phyloP scores from a whole-genome alignment of 495 filamentous ascomycete genomes.

The Annulohypoxylon bovei region DNA sequence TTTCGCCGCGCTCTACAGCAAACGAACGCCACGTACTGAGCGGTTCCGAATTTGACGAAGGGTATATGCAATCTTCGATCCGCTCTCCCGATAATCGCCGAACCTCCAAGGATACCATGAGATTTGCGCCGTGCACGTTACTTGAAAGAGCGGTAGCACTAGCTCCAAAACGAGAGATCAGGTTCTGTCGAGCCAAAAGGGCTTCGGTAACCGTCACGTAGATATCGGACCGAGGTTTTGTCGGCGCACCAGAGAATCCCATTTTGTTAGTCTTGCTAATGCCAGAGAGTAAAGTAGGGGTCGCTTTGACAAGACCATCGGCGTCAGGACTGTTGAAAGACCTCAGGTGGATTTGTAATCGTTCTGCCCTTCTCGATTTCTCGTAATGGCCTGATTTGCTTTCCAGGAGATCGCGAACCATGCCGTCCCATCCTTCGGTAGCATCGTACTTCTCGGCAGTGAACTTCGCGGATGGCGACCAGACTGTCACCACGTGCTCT shows the following conservation, averaged over 20 bases:
- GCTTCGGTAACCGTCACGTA: conserved; percentile 87
- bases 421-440: conserved; percentile 75
- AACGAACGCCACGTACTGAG: conserved; percentile 88
- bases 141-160: conserved; percentile 76
- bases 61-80: conserved; percentile 86
- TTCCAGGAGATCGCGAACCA: conserved; percentile 78
- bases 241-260: conserved; percentile 94
- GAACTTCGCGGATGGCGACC: conserved; percentile 66
- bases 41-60: conserved; percentile 78
- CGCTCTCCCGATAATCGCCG: conserved; percentile 78
- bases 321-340: conserved; percentile 80
- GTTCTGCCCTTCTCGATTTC: conserved; percentile 73
- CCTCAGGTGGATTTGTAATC: conserved; percentile 78
- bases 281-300: conserved; percentile 86
- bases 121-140: conserved; percentile 70
- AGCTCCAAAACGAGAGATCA: conserved; percentile 80
- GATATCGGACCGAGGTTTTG: conserved; percentile 88
- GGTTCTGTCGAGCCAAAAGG: conserved; percentile 75
- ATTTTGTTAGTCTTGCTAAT: conserved; percentile 84
- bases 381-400: conserved; percentile 77
- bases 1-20: conserved; percentile 76
- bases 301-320: conserved; percentile 80
- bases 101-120: conserved; percentile 91
- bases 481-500: conserved; percentile 82
- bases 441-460: conserved; percentile 62